These are phyloP conservation scores for Hypomontagnella submonticulosa DNA, from an alignment of 495 filamentous ascomycete genomes.

Conservation along the genomic window DNA sequence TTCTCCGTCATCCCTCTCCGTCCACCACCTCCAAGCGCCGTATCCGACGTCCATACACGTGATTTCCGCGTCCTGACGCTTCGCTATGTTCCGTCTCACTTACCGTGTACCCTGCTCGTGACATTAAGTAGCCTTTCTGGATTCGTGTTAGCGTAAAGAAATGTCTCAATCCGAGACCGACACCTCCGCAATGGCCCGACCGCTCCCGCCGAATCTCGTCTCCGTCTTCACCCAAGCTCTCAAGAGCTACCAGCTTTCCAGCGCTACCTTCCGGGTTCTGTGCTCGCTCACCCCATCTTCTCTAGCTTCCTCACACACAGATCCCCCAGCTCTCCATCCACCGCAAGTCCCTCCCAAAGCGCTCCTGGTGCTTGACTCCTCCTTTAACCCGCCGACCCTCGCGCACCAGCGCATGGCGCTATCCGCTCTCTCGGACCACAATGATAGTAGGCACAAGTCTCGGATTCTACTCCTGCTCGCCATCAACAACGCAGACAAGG, in stretches of 20 bases:
- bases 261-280: constrained; percentile 68
- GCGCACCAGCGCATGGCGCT: constrained; percentile 82
- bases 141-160: not conserved
- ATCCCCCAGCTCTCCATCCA: constrained; percentile 31
- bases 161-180: constrained; percentile 17
- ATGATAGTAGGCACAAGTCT: constrained; percentile 31
- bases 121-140: too few relatives aligned
- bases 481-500: constrained; percentile 94
- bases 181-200: constrained; percentile 37
- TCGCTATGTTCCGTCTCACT: too few relatives aligned
- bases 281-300: constrained; percentile 59
- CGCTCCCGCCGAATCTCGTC: constrained; percentile 40
- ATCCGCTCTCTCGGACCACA: constrained; percentile 68
- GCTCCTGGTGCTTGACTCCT: constrained; percentile 90
- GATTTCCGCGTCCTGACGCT: too few relatives aligned
- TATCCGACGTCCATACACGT: too few relatives aligned
- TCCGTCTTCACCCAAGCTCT: constrained; percentile 62
- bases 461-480: constrained; percentile 84
- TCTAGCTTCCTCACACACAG: constrained; percentile 30
- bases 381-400: constrained; percentile 91
- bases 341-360: constrained; percentile 40
- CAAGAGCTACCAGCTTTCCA: constrained; percentile 66
- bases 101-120: too few relatives aligned
- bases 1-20: too few relatives aligned
- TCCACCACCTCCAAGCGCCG: too few relatives aligned